Base-by-base conservation (phyloP, 1,284 basidiomycete genomes). In the Sanguinoderma infundibulare region DNA sequence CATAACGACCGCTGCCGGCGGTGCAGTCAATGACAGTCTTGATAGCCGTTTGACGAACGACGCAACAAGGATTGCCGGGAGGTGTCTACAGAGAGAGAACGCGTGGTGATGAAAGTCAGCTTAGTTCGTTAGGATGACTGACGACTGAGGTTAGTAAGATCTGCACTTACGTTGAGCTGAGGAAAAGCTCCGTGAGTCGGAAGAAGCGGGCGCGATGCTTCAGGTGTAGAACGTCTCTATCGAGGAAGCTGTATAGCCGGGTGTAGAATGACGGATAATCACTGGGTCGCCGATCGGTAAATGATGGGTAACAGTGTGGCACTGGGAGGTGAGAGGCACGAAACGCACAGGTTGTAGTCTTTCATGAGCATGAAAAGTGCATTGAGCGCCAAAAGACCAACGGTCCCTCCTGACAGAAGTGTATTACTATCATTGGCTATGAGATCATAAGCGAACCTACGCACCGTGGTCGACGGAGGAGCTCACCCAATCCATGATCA, bases 261-360 rank as follows among this genome's bases (percentile, higher is more conserved):
- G 89, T 92, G 80, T 98, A 99, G 78, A 99, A 98, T 9, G 89
- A 90, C 3, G 98, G 97, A 72, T 98, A 98, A 73, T 98, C 96
- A 34, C 95, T 96, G 62, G 40, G 26, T 20, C 30, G 39, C 9
- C 35, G 12, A 26, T 24, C 6, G 8, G 46, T 66, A 42, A 62
- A 52, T 20, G 5, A 12, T 42, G 20, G 15, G 30, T 39, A 39
- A 24, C 47, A 44, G 20, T 5, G 32, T 10, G 34, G 22, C 42
- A 17, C 20, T 20, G 17, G 24, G 8, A n/a, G 30, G 30, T 26
- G 9, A 15, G 3, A 2, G 2, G 3, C 36, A 20, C 42, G 40
- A 42, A 42, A 81, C 92, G 72, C 68, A 93, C 95, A 99, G 82
- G 72, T 98, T 98, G 75, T 98, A 96, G 58, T 94, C 87, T 55